Conservation (phyloP, 805 yeast genomes). For the Kluyveromyces starmeri region DNA sequence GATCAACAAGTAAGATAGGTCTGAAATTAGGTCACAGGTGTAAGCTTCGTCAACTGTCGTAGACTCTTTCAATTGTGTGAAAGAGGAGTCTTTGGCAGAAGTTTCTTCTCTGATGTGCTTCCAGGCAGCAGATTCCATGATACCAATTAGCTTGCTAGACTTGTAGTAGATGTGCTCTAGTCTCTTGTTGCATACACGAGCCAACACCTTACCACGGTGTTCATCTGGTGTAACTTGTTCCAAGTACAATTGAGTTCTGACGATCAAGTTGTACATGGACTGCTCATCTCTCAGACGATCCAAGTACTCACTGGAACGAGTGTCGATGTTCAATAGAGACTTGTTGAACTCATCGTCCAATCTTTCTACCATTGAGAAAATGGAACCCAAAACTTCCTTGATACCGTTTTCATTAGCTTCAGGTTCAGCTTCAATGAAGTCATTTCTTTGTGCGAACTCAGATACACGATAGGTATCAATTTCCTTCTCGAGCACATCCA, state of each 20-base stretch:
- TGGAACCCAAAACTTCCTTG: conserved; percentile 70
- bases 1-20: conserved; percentile 56
- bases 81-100: conserved; percentile 16
- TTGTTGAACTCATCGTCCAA: conserved; percentile 89
- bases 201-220: conserved; percentile 46
- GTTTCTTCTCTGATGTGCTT: conserved; percentile 29
- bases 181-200: conserved; percentile 73
- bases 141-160: conserved; percentile 62
- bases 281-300: conserved; percentile 85
- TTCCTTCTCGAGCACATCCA: conserved; percentile 61
- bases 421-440: conserved; percentile 73
- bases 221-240: conserved; percentile 49
- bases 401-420: conserved; percentile 52
- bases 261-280: conserved; percentile 60
- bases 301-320: conserved; percentile 90
- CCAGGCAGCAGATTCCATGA: conserved; percentile 76
- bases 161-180: conserved; percentile 91
- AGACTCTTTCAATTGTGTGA: conserved; percentile 15
- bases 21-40: conserved; percentile 51
- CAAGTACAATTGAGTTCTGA: conserved; percentile 79
- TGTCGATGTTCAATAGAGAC: conserved; percentile 82
- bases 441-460: conserved; percentile 63
- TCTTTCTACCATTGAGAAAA: conserved; percentile 82
- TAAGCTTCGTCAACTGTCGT: conserved; percentile 30
- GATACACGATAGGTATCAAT: conserved; percentile 51